phyloP scores from a whole-genome alignment of 768 basidiomycete genomes.

The Mycena alexandri region DNA sequence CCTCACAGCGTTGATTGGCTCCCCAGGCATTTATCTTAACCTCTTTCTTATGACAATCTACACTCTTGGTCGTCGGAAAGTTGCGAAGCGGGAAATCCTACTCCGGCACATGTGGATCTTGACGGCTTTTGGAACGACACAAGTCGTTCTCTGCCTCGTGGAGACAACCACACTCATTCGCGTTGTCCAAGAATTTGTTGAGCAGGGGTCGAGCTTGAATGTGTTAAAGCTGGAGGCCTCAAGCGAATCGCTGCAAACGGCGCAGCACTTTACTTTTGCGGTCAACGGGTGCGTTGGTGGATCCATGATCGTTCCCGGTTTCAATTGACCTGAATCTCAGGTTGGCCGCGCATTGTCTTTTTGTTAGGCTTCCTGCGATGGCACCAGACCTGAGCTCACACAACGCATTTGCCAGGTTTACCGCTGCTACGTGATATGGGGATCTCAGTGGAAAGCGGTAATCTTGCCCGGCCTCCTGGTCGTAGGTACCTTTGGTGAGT shows the following conservation, averaged over 20 bases:
- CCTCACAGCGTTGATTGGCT: not conserved
- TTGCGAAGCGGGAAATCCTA: not conserved
- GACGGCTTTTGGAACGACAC: not conserved
- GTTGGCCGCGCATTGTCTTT: not conserved
- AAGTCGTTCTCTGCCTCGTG: not conserved
- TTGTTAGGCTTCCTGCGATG: not conserved
- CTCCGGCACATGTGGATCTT: not conserved
- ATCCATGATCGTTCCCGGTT: no score
- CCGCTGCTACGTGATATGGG: conserved; percentile 6
- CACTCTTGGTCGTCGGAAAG: conserved; percentile 4
- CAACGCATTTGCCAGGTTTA: not conserved
- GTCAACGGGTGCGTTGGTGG: no score
- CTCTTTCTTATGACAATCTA: conserved; percentile 1
- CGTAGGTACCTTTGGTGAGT: not conserved
- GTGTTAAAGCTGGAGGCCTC: no score
- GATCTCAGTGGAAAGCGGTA: not conserved
- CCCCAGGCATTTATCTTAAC: not conserved
- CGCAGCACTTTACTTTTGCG: no score
- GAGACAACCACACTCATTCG: not conserved
- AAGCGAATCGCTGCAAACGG: no score
- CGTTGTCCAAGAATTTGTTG: not conserved
- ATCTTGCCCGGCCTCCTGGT: not conserved
- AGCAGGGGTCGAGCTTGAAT: not conserved
- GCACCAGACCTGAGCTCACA: not conserved
- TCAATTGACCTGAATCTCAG: not conserved